Conservation (phyloP, 208 protist species). For the Trypanosoma theileri region DNA sequence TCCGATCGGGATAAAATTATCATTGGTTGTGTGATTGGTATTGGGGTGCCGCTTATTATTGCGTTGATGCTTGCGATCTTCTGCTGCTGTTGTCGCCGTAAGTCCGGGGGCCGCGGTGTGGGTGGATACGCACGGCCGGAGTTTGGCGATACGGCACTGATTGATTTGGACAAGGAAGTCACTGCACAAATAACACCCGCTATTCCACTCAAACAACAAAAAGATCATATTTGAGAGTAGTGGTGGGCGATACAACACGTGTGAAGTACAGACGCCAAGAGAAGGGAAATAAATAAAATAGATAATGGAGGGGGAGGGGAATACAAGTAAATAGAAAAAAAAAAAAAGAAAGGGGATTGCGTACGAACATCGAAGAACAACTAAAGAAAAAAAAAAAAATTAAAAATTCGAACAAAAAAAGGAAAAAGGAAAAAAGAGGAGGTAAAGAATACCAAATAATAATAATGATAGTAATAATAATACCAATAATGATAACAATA, state of each 20-base stretch:
- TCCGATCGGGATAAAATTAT: constrained; percentile 9
- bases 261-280: background rate
- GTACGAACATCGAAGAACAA: background rate
- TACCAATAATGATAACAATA: background rate
- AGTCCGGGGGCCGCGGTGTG: background rate
- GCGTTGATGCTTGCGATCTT: background rate
- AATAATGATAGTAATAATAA: background rate
- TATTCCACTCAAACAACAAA: background rate
- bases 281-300: too few species aligned
- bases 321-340: too few species aligned
- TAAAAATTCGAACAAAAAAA: background rate
- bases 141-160: background rate
- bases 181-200: background rate
- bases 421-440: background rate
- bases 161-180: constrained; percentile 6
- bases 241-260: background rate
- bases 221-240: background rate
- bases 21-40: constrained; percentile 1
- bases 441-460: background rate
- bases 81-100: background rate
- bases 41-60: constrained; percentile 10
- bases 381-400: constrained; percentile 3
- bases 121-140: background rate
- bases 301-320: too few species aligned
- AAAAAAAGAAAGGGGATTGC: too few species aligned